A percentile compares a stretch with the other conserved stretches of the same genome.
Evolutionary conservation across 2,329 filamentous ascomycete genomes (phyloP).

Genomic region (Magnaporthales sp.): DNA sequence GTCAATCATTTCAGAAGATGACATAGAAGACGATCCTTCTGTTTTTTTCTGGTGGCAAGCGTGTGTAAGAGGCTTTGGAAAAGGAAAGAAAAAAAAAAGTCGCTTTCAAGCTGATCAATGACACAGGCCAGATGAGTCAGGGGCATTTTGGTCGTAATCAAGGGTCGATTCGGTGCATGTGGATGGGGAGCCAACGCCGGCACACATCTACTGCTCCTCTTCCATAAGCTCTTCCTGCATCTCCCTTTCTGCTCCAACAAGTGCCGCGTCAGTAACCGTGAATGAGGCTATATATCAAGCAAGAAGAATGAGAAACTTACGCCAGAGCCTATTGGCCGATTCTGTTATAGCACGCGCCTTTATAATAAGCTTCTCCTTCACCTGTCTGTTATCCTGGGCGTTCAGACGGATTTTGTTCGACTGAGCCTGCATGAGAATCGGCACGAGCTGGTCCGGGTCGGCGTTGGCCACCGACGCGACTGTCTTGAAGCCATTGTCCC

Average conservation of each 20-base stretch:
- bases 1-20: too few species aligned
- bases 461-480: conserved; percentile 62
- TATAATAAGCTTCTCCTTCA: conserved; percentile 52
- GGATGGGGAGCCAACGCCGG: too few species aligned
- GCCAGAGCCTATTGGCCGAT: conserved; percentile 63
- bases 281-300: not conserved
- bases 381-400: conserved; percentile 47
- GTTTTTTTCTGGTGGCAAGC: too few species aligned
- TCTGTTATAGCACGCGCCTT: conserved; percentile 62
- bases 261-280: not conserved
- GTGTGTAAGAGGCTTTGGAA: too few species aligned
- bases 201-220: not conserved
- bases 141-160: not conserved
- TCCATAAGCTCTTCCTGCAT: conserved; percentile 14
- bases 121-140: too few species aligned
- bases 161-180: too few species aligned
- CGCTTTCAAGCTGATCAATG: too few species aligned
- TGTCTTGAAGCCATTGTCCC: conserved; percentile 67
- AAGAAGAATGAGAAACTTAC: conserved; percentile 28
- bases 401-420: conserved; percentile 54
- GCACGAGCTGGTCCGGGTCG: conserved; percentile 57
- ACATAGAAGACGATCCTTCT: too few species aligned
- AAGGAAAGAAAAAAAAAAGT: too few species aligned
- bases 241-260: conserved; percentile 10
- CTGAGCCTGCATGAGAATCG: conserved; percentile 66